These are phyloP conservation scores for Ophiocordyceps polyrhachis-furcata DNA, from an alignment of 2,329 filamentous ascomycete species.

Conservation along the genomic window DNA sequence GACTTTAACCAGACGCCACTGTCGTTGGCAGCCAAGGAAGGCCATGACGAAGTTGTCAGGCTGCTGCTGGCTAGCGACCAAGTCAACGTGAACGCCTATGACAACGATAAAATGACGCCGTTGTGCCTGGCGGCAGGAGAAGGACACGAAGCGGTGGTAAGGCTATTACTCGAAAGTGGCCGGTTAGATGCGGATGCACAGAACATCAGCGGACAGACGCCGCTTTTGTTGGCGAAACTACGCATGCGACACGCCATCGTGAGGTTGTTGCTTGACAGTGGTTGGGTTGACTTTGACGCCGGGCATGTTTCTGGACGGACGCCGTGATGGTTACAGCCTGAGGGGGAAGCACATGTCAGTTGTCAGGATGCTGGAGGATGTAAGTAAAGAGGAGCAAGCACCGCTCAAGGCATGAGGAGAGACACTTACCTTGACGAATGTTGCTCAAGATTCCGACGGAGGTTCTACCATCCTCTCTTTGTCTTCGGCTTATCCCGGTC, in stretches of 20 bases:
- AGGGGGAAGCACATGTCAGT: background rate
- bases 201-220: background rate
- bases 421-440: too few relatives aligned
- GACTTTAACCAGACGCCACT: background rate
- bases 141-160: background rate
- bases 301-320: background rate
- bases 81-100: background rate
- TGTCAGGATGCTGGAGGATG: background rate
- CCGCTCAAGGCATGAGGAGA: too few relatives aligned
- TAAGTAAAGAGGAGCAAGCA: too few relatives aligned
- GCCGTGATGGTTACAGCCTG: background rate
- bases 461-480: too few relatives aligned
- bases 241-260: background rate
- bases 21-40: background rate
- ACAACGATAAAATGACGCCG: background rate
- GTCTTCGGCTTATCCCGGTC: too few relatives aligned
- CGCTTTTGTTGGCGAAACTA: background rate
- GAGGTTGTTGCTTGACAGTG: background rate
- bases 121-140: background rate
- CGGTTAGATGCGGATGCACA: background rate
- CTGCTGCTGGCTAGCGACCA: background rate
- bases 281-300: background rate
- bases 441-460: too few relatives aligned
- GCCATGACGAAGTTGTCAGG: background rate
- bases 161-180: background rate